Base-by-base conservation (phyloP, 306 rosid species). In the Quercus mongolica region DNA sequence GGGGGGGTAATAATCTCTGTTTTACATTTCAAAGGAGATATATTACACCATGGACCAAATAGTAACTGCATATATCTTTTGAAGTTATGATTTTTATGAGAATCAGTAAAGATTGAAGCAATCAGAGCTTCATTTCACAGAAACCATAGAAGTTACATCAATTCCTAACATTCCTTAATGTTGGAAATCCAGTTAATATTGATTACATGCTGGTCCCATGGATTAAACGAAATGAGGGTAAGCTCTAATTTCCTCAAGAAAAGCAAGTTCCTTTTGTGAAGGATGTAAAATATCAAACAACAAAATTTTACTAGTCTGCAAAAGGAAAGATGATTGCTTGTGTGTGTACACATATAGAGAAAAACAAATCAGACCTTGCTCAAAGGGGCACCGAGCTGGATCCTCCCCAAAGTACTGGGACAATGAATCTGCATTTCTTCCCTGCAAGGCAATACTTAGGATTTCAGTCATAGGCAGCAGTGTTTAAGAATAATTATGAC, bases 371-470 rank as follows among this genome's bases (percentile, higher is more conserved):
- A 85, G 56, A 95, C 99, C 99, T 95, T 95, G 99, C 87, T 95
- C 99, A 81, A 95, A 95, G 52, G 99, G 99, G 81, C 96, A 95
- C 80, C 98, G 89, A 75, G 97, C 91, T 75, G 99, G 99, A 90
- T 95, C 99, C 91, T 95, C 99, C 57, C 99, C 99, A 31, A 95
- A 95, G 89, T 95, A 95, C 79, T 91, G 95, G 73, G 97, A 95
- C 89, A 95, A 87, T 51, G 99, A 95, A 82, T 95, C 99, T 23
- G 99, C 99, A 76, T 84, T 92, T 91, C 97, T 89, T 80, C 99
- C 99, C 99, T 95, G 89, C 52, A 84, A 82, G 65, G 87, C 63
- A 87, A 76, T 64, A 81, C 71, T 74, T 30, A 41, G 69, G 72
- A 65, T 77, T 77, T 72, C 73, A 81, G 63, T 74, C 56, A 67